These are phyloP conservation scores for Erysimum pusillum DNA, from an alignment of 441 rosid species.

Conservation along the genomic window DNA sequence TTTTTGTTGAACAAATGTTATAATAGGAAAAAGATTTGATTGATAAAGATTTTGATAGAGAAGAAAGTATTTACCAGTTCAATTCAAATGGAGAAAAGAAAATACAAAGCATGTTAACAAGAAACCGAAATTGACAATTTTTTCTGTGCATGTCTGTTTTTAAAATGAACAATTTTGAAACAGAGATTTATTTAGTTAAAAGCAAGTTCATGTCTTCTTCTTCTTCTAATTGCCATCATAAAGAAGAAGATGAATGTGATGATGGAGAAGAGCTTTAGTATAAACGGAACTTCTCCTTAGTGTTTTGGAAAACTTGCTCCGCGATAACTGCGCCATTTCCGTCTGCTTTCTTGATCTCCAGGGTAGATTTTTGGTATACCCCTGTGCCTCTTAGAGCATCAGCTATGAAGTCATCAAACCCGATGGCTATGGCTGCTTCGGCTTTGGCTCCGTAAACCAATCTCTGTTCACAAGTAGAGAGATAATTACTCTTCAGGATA, in stretches of 20 bases:
- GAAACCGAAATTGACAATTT: constrained; percentile 11
- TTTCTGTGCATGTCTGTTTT: neutral
- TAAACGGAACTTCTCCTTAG: constrained; percentile 75
- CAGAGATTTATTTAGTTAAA: constrained; percentile 42
- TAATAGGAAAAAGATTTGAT: neutral
- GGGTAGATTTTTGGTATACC: constrained; percentile 76
- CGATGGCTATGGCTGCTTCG: constrained; percentile 88
- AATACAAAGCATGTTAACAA: constrained; percentile 27
- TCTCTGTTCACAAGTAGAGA: constrained; percentile 53
- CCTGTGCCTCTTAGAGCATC: constrained; percentile 86
- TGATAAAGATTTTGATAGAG: neutral
- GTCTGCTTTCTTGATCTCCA: constrained; percentile 85
- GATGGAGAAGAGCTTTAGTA: constrained; percentile 53
- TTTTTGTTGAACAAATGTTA: neutral
- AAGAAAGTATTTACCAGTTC: constrained; percentile 32
- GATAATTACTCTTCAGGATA: neutral
- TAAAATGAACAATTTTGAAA: constrained; percentile 27
- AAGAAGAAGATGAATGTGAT: constrained; percentile 28
- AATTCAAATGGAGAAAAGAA: constrained; percentile 23
- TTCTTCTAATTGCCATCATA: constrained; percentile 26
- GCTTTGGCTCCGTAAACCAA: constrained; percentile 87
- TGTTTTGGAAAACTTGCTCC: constrained; percentile 84
- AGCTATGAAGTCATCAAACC: constrained; percentile 76
- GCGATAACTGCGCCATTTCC: constrained; percentile 80
- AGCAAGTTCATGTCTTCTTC: constrained; percentile 33